Conservation (phyloP, 352 stramenopile genomes). For the Aphanomyces astaci region DNA sequence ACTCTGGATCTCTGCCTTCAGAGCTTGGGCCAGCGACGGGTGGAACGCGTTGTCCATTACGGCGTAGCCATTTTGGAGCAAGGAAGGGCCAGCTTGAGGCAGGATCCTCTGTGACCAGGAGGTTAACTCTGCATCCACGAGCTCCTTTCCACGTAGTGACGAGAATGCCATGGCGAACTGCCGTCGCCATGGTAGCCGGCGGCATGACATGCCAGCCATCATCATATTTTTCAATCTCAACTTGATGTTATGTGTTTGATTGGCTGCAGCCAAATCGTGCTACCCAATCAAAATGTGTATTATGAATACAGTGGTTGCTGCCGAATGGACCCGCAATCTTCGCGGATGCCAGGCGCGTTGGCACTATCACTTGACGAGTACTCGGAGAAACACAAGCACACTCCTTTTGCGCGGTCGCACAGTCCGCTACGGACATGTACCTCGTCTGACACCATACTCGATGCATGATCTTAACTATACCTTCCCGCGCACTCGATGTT, state of each 20-base stretch:
- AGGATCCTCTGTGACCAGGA: background rate
- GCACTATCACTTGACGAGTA: constrained; percentile 57
- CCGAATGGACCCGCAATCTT: constrained; percentile 54
- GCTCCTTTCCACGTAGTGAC: background rate
- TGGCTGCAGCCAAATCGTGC: background rate
- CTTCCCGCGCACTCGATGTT: constrained; percentile 69
- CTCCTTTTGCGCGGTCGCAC: constrained; percentile 46
- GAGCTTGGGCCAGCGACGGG: constrained; percentile 31
- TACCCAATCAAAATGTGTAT: background rate
- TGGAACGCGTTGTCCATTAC: constrained; percentile 48
- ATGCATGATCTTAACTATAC: too few species aligned
- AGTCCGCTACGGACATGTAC: constrained; percentile 44
- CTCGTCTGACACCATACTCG: too few species aligned
- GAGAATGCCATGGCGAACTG: background rate
- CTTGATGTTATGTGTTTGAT: background rate
- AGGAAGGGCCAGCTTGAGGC: constrained; percentile 22
- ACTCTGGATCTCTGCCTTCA: constrained; percentile 49
- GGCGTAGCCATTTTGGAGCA: constrained; percentile 47
- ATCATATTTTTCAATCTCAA: background rate
- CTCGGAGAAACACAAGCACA: constrained; percentile 57
- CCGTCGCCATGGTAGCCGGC: too few species aligned
- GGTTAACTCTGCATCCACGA: background rate
- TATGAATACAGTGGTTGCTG: background rate
- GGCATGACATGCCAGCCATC: background rate
- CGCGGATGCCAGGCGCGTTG: constrained; percentile 37